phyloP scores from a whole-genome alignment of 768 basidiomycete genomes.

The Mrakia gelida region DNA sequence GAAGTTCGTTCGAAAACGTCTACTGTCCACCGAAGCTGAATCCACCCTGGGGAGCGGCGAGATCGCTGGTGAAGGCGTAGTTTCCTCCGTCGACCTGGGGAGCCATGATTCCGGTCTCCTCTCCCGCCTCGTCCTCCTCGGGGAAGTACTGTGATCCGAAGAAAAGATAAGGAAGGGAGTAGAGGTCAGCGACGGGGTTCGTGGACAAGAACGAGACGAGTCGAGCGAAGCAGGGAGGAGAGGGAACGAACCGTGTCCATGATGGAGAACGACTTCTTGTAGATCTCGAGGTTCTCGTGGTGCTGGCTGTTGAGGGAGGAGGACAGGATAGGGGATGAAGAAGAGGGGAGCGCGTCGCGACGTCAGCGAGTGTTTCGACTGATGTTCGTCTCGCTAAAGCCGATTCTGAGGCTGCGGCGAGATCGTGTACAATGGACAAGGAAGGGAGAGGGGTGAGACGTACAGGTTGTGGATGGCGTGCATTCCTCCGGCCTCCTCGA shows the following conservation, averaged over 20 bases:
- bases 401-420: too few relatives aligned
- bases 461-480: conserved; percentile 33
- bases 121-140: conserved; percentile 67
- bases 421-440: too few relatives aligned
- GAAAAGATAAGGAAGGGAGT: not conserved
- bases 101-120: conserved; percentile 74
- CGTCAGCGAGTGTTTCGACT: not conserved
- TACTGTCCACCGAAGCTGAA: conserved; percentile 72
- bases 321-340: not conserved
- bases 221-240: not conserved
- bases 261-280: conserved; percentile 98
- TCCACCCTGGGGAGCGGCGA: conserved; percentile 86
- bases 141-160: conserved; percentile 32
- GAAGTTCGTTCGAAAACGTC: not conserved
- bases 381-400: not conserved
- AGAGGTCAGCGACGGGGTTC: conserved; percentile 13
- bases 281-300: conserved; percentile 98
- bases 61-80: conserved; percentile 69
- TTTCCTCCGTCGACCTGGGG: conserved; percentile 55
- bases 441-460: not conserved
- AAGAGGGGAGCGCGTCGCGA: not conserved
- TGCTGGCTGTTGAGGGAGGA: conserved; percentile 76
- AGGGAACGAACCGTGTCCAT: conserved; percentile 44
- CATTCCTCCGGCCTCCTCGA: conserved; percentile 99
- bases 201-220: not conserved